phyloP scores from a whole-genome alignment of 2,329 filamentous ascomycete species.

The Beauveria scarabaeidicola region DNA sequence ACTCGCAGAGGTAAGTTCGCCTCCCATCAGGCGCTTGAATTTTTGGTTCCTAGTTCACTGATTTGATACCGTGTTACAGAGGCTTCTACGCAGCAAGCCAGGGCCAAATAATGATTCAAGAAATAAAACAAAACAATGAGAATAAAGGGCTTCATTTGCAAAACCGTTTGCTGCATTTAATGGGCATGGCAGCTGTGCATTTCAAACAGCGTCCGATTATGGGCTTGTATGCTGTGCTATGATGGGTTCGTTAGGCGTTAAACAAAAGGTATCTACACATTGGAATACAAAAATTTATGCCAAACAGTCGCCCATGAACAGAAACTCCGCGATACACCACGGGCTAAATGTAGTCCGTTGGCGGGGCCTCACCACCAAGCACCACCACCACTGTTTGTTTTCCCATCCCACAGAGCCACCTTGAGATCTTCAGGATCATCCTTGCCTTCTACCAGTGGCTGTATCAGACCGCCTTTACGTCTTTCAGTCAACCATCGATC shows the following conservation, averaged over 20 bases:
- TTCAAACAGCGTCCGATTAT: background rate
- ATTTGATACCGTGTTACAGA: constrained; percentile 28
- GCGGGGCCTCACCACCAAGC: constrained; percentile 29
- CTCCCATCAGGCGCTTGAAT: too few species aligned
- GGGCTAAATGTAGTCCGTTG: background rate
- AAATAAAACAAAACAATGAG: background rate
- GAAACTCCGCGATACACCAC: background rate
- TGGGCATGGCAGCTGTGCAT: background rate
- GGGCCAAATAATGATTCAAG: constrained; percentile 34
- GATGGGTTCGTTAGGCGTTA: constrained; percentile 11
- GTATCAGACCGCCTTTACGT: constrained; percentile 44
- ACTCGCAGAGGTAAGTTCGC: constrained; percentile 64
- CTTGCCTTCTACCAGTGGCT: constrained; percentile 32
- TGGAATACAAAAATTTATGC: constrained; percentile 10
- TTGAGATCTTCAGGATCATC: constrained; percentile 23
- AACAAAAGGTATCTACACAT: constrained; percentile 8
- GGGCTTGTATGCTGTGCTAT: constrained; percentile 5
- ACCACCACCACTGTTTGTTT: constrained; percentile 28
- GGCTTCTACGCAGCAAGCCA: constrained; percentile 48
- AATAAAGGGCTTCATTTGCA: background rate
- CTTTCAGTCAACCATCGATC: constrained; percentile 55
- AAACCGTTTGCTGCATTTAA: background rate
- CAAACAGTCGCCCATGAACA: background rate
- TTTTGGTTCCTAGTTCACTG: too few species aligned
- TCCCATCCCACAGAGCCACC: constrained; percentile 31